Base-by-base conservation (phyloP, 129 eudicot species). In the Tanacetum coccineum region DNA sequence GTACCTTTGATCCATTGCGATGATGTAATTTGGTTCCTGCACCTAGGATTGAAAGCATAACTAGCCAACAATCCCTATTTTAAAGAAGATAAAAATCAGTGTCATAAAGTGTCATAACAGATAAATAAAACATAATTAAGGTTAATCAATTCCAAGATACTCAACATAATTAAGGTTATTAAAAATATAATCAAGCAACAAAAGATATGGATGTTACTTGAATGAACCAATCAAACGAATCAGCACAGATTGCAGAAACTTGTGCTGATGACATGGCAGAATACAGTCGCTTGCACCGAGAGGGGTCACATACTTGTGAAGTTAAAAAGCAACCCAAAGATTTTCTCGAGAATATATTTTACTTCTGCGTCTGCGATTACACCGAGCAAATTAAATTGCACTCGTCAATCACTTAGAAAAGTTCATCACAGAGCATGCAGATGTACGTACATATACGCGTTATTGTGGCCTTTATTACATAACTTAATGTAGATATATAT, bases 241-340 rank as follows among this genome's bases (percentile, higher is more conserved):
- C n/a, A n/a, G n/a, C 79, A 78, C 99, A 93, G 65, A 84, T 93
- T 59, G 99, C 96, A 56, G 90, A 86, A 83, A 95, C 95, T 49
- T 88, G 99, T 70, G 40, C 81, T 28, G 76, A 77, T 68, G 95
- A 91, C 75, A 85, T 91, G 84, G 70, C 55, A 42, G 87, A 82
- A 71, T 82, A 82, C 76, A 49, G 76, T 53, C 65, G 49, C 52
- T 80, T 86, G 53, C 59, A 76, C n/a, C 76, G 30, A 15, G 88
- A 78, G 65, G 85, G 81, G 40, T 28, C 21, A 32, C 73, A 78
- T 47, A 70, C 74, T 68, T 52, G 54, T 65, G 76, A 81, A 70
- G 61, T 54, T 70, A 72, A 77, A 18, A 73, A 67, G 73, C 79
- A 76, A 64, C 83, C 96, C 28, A 76, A 77, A 72, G 82, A 80